Evolutionary conservation across 1,284 basidiomycete species (phyloP), one percentile per base, ranked within the genome.

Genomic region (Rhodotorula sp.): DNA sequence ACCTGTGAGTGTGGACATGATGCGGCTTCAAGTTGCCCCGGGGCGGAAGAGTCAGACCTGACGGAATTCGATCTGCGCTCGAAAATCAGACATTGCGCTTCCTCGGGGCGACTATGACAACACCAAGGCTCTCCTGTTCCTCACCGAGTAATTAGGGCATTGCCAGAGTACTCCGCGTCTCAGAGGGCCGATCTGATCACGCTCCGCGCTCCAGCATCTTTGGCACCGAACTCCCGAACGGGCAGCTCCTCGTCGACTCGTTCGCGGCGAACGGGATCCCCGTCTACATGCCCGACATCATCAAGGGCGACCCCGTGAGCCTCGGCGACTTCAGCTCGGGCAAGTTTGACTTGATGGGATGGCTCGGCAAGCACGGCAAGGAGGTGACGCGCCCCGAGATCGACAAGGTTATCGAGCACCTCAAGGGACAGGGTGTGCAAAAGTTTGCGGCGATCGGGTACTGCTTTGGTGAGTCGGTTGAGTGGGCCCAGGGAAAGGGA

Each of bases 261-360:
- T 91, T 88, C 80, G 89, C 90, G 23, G 83, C 82, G 43, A 88
- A 89, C 74, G 90, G 90, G 18, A 89, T 86, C 84, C 86, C 87
- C 80, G 86, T 86, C 14, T 82, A 88, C 69, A 76, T 85, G 19
- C 85, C 85, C 0, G 87, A 89, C 52, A 49, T 87, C 75, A 81
- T 90, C 61, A 83, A 85, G 77, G 88, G 85, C 54, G 89, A 90
- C 77, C 80, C 86, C 21, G 77, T 87, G 59, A 81, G 84, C 15
- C 68, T 81, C 5, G 81, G 84, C 60, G 82, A 79, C 12, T 38
- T 86, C 56, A 72, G 76, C 66, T 81, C 79, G 48, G 82, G 80
- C 19, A 84, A 83, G 76, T 71, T 81, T 79, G 28, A 71, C 75
- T n/a, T 73, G 15, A 23, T 10, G 18, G 54, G 28, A 8, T 75